These are phyloP conservation scores for Alternaria angustiovoidea DNA, from an alignment of 2,329 filamentous ascomycete species.

Conservation along the genomic window DNA sequence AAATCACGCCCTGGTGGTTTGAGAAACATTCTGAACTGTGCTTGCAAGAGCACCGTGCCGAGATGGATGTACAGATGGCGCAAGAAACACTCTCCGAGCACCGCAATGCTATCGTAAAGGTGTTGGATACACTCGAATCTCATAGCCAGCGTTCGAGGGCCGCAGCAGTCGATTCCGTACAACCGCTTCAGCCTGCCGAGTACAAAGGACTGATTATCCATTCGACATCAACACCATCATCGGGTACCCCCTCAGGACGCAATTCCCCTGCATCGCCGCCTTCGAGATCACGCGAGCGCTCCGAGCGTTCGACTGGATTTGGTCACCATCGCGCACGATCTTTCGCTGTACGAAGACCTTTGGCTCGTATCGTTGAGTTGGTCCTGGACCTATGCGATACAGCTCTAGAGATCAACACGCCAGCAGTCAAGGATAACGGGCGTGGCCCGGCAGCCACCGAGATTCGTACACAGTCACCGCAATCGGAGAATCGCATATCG, in stretches of 20 bases:
- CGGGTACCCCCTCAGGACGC: conserved; percentile 73
- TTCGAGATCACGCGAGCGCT: conserved; percentile 73
- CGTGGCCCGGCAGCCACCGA: conserved; percentile 73
- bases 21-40: conserved; percentile 98
- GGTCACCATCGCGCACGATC: conserved; percentile 84
- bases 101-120: conserved; percentile 91
- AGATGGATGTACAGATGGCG: conserved; percentile 97
- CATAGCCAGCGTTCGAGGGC: conserved; percentile 69
- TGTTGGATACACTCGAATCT: conserved; percentile 89
- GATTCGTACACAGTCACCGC: conserved; percentile 90
- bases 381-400: conserved; percentile 96
- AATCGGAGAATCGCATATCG: conserved; percentile 92
- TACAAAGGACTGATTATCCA: conserved; percentile 91
- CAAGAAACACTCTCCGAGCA: conserved; percentile 94
- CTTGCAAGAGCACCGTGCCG: conserved; percentile 91
- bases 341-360: conserved; percentile 88
- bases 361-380: conserved; percentile 92
- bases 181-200: conserved; percentile 68
- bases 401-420: conserved; percentile 90
- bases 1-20: conserved; percentile 99
- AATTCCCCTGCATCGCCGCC: conserved; percentile 72
- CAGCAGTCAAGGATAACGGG: conserved; percentile 82
- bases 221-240: conserved; percentile 70
- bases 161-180: conserved; percentile 59
- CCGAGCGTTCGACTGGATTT: conserved; percentile 72